Percentiles rank a stretch among this genome's conserved stretches.
phyloP scores from a whole-genome alignment of 352 stramenopile genomes.

The Blastocystis sp. region DNA sequence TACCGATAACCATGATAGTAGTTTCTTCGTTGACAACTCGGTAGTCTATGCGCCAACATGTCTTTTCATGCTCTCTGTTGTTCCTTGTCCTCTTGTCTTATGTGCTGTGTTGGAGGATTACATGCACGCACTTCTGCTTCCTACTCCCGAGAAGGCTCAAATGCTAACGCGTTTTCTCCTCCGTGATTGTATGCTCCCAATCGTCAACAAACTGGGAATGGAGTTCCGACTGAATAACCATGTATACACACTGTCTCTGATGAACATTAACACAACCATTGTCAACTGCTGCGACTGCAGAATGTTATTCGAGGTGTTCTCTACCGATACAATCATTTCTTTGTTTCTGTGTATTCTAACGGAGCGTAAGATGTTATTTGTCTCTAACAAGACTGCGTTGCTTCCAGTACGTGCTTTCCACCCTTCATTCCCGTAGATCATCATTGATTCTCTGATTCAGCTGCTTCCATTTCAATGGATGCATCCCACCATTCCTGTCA shows the following conservation, averaged over 20 bases:
- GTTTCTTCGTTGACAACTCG: too few species aligned
- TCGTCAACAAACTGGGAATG: background rate
- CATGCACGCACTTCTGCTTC: background rate
- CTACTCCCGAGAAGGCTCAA: background rate
- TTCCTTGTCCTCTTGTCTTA: background rate
- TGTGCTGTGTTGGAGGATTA: too few species aligned
- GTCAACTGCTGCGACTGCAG: background rate
- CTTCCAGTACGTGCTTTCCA: background rate
- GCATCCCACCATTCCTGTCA: conserved; percentile 1
- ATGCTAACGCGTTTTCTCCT: background rate
- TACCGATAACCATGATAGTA: too few species aligned
- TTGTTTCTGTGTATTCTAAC: background rate
- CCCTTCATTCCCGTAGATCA: background rate
- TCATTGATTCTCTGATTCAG: background rate
- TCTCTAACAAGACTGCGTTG: background rate
- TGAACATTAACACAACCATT: background rate
- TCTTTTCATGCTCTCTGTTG: background rate
- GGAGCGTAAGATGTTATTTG: conserved; percentile 30
- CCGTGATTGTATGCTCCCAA: background rate
- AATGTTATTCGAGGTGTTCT: background rate
- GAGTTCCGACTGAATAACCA: background rate
- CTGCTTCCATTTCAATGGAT: conserved; percentile 15
- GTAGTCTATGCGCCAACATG: background rate
- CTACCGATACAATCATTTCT: background rate
- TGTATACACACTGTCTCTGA: background rate